These are phyloP conservation scores for Psilocybe mexicana DNA, from an alignment of 1,284 basidiomycete species.

Conservation along the genomic window DNA sequence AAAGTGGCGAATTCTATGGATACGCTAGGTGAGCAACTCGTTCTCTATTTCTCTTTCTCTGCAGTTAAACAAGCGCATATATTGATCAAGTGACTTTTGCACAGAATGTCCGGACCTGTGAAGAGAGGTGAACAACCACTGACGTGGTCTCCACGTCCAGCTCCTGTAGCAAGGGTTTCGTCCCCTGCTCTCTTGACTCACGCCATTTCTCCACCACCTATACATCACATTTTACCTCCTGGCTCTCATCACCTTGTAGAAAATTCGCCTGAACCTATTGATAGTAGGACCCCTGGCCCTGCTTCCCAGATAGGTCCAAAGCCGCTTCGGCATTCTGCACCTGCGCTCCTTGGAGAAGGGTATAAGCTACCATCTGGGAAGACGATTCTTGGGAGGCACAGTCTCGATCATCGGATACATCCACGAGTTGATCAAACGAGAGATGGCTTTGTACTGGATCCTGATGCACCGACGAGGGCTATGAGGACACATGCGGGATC, in stretches of 20 bases:
- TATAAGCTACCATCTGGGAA: constrained; percentile 35
- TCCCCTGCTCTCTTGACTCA: constrained; percentile 35
- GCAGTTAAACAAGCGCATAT: background rate
- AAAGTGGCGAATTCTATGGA: constrained; percentile 88
- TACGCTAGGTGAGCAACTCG: constrained; percentile 65
- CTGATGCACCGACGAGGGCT: constrained; percentile 42
- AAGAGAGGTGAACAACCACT: constrained; percentile 50
- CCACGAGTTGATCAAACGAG: background rate
- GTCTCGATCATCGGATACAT: constrained; percentile 30
- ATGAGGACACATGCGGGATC: constrained; percentile 25
- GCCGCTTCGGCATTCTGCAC: constrained; percentile 41
- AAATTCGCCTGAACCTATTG: constrained; percentile 41
- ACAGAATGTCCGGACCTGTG: constrained; percentile 47
- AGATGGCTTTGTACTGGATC: constrained; percentile 42
- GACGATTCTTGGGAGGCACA: constrained; percentile 27
- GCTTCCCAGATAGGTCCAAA: background rate
- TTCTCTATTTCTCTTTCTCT: background rate
- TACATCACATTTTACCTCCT: constrained; percentile 38
- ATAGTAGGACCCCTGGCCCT: constrained; percentile 12
- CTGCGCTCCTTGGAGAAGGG: constrained; percentile 47
- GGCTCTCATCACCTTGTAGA: constrained; percentile 41
- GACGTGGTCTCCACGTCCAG: constrained; percentile 56
- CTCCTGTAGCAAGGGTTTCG: background rate
- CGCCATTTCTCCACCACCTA: constrained; percentile 22
- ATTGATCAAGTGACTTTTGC: background rate